Percentiles rank a stretch among this genome's conserved stretches.
Evolutionary conservation across 805 yeast species (phyloP).

Genomic region (Starmerella kuoi): DNA sequence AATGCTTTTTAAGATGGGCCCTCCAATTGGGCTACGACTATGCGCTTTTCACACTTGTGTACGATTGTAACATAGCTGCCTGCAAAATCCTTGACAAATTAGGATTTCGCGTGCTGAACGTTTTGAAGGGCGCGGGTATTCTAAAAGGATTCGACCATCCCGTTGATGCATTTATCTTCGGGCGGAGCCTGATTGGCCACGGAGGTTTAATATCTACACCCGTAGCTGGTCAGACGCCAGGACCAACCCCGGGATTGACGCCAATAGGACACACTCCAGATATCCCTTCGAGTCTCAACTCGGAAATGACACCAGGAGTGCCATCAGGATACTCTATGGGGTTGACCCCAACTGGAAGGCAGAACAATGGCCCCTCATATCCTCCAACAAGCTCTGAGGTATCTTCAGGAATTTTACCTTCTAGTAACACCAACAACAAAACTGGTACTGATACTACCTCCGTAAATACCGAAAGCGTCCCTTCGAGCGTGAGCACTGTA

Average conservation of each 20-base stretch:
- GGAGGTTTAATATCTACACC: too few species aligned
- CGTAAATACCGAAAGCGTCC: neutral
- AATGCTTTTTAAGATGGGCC: slow-evolving; percentile 83
- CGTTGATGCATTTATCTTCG: slow-evolving; percentile 78
- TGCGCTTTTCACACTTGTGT: slow-evolving; percentile 70
- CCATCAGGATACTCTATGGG: neutral
- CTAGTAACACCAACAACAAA: neutral
- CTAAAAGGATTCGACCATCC: slow-evolving; percentile 73
- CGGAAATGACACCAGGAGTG: neutral
- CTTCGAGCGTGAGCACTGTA: neutral
- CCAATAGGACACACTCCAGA: neutral
- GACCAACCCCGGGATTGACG: neutral
- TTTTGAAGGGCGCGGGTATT: slow-evolving; percentile 77
- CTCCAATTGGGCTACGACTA: slow-evolving; percentile 78
- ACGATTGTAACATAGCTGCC: slow-evolving; percentile 78
- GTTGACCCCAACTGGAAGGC: neutral
- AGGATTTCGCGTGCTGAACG: slow-evolving; percentile 66
- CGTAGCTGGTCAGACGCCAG: neutral
- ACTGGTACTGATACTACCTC: neutral
- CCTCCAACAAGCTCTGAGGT: neutral
- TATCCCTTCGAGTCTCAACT: neutral
- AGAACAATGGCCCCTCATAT: neutral
- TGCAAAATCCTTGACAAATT: slow-evolving; percentile 64
- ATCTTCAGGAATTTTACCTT: neutral
- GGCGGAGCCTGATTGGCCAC: slow-evolving; percentile 44